These are phyloP conservation scores for Parastagonospora nodorum DNA, from an alignment of 2,329 filamentous ascomycete genomes.

Conservation along the genomic window DNA sequence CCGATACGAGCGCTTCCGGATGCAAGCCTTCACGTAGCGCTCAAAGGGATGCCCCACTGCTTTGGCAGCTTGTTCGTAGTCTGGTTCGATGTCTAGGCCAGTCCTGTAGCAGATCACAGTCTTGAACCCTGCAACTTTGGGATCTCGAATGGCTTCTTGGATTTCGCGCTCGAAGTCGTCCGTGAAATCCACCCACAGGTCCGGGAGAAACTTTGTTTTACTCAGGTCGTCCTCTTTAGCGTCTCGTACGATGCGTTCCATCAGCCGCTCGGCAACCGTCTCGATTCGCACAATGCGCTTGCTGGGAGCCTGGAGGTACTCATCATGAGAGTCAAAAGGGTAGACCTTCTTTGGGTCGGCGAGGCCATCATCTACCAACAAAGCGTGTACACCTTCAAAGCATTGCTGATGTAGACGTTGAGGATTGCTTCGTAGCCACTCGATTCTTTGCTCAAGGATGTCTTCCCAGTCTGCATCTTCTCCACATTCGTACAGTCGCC, in stretches of 20 bases:
- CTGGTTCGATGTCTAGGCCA: conserved; percentile 63
- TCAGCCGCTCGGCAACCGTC: conserved; percentile 67
- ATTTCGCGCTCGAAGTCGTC: conserved; percentile 61
- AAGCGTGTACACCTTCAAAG: conserved; percentile 71
- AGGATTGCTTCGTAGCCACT: conserved; percentile 53
- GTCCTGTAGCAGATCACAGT: conserved; percentile 82
- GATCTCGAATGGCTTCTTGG: conserved; percentile 62
- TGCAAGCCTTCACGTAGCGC: conserved; percentile 47
- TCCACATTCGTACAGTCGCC: conserved; percentile 64
- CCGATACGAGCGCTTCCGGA: conserved; percentile 51
- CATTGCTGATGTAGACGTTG: conserved; percentile 67
- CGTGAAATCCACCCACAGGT: conserved; percentile 53
- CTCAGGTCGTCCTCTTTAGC: conserved; percentile 43
- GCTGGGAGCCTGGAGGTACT: conserved; percentile 66
- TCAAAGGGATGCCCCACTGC: conserved; percentile 46
- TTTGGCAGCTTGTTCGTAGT: conserved; percentile 46
- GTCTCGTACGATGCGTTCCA: conserved; percentile 56
- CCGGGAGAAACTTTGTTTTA: conserved; percentile 37
- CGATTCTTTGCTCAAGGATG: conserved; percentile 56
- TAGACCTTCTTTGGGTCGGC: conserved; percentile 60
- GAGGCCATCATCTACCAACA: conserved; percentile 81
- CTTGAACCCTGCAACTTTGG: conserved; percentile 79
- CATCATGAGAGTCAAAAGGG: conserved; percentile 62
- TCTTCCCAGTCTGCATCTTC: conserved; percentile 64
- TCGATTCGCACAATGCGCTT: conserved; percentile 82